Evolutionary conservation across 257 asterid genomes (phyloP).

Genomic region (Solanum sejunctum): DNA sequence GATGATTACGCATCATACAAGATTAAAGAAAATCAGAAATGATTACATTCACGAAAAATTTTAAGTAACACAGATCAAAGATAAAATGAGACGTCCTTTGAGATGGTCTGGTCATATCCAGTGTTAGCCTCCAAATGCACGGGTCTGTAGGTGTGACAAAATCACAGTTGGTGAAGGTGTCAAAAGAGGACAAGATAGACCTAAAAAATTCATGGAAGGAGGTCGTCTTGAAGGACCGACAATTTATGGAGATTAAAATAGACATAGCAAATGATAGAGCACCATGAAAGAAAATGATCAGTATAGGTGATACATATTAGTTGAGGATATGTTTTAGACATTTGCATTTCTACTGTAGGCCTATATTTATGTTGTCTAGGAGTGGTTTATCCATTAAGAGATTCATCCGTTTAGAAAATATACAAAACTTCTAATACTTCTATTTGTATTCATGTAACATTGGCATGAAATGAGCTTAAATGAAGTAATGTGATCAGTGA

Average conservation of each 20-base stretch:
- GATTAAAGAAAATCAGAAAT: background rate
- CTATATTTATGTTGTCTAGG: background rate
- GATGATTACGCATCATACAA: background rate
- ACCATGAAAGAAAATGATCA: background rate
- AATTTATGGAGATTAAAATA: background rate
- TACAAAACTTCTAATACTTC: background rate
- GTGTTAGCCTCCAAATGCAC: background rate
- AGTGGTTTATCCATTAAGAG: background rate
- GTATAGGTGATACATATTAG: background rate
- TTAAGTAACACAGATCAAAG: background rate
- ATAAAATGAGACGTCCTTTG: background rate
- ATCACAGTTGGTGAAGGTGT: background rate
- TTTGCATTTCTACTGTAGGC: background rate
- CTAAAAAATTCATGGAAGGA: background rate
- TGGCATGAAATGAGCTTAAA: background rate
- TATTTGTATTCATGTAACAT: background rate
- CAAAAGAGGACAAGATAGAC: background rate
- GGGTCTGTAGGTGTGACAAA: background rate
- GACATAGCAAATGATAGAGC: background rate
- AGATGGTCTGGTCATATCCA: background rate
- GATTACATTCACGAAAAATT: background rate
- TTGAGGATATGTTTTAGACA: background rate
- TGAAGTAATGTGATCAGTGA: background rate
- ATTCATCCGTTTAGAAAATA: background rate
- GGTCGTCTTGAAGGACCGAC: background rate